Conservation (phyloP, 495 filamentous ascomycete species). For the Xylaria grammica region DNA sequence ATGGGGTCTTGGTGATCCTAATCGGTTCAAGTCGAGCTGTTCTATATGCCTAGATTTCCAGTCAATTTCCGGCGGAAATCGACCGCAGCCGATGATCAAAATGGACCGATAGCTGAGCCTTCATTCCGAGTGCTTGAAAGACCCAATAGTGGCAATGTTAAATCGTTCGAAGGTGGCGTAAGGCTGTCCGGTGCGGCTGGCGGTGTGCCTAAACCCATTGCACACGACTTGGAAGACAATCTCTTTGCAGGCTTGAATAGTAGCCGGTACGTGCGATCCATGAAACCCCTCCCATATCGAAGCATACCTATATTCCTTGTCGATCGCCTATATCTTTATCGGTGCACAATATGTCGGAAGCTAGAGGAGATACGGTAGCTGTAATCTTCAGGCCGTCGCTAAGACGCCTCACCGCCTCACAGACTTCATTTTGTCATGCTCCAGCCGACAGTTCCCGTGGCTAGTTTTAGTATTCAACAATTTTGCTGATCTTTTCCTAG, state of each 20-base stretch:
- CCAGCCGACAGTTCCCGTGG: not conserved
- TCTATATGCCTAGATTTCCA: constrained; percentile 60
- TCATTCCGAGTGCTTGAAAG: constrained; percentile 58
- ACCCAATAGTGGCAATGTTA: constrained; percentile 38
- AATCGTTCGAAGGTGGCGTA: constrained; percentile 49
- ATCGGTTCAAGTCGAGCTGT: constrained; percentile 33
- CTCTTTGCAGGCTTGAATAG: constrained; percentile 59
- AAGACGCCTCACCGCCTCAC: not conserved
- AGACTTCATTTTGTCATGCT: not conserved
- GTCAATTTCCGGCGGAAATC: constrained; percentile 58
- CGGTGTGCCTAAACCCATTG: constrained; percentile 29
- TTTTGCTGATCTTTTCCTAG: constrained; percentile 45
- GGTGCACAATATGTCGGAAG: not conserved
- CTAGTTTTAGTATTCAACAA: constrained; percentile 34
- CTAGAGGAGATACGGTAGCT: not conserved
- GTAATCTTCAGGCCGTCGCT: not conserved
- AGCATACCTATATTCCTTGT: not conserved
- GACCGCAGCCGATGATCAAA: constrained; percentile 54
- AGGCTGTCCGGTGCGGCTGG: constrained; percentile 39
- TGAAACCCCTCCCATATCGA: not conserved
- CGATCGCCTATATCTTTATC: not conserved
- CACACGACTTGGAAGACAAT: constrained; percentile 55
- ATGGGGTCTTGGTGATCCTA: constrained; percentile 31
- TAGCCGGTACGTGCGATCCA: constrained; percentile 54
- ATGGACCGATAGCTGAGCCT: constrained; percentile 48